Evolutionary conservation across 1,139 yeast species (phyloP).

Genomic region (Geotrichum europaeum): DNA sequence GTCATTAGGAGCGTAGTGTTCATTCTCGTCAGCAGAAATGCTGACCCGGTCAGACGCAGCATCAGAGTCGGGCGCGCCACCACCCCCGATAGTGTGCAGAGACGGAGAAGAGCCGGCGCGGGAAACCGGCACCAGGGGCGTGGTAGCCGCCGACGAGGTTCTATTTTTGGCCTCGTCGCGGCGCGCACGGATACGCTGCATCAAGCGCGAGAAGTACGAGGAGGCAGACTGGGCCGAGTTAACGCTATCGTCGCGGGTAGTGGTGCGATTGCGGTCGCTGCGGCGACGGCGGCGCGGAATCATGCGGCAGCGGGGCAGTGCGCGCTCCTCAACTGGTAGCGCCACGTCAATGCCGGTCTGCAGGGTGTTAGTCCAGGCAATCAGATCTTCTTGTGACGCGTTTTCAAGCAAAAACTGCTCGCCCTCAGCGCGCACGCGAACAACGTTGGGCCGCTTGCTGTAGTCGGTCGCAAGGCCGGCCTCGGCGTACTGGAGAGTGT

Average conservation of each 20-base stretch:
- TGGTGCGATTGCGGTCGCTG: conserved; percentile 5
- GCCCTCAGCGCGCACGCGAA: conserved; percentile 59
- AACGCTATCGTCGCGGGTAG: not conserved
- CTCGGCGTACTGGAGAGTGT: conserved; percentile 63
- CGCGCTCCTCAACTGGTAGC: conserved; percentile 39
- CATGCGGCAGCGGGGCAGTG: conserved; percentile 33
- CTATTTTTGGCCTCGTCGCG: not conserved
- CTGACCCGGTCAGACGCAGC: not conserved
- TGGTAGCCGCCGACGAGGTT: not conserved
- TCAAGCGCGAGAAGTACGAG: conserved; percentile 1
- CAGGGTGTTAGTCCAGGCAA: conserved; percentile 53
- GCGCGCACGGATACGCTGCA: not conserved
- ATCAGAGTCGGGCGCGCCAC: not conserved
- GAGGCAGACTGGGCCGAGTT: not conserved
- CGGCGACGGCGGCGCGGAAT: conserved; percentile 32
- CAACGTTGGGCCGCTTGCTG: conserved; percentile 50
- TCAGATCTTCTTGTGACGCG: conserved; percentile 45
- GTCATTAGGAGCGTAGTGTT: not conserved
- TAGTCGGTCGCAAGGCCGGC: conserved; percentile 69
- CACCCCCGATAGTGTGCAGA: not conserved
- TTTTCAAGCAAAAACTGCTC: conserved; percentile 61
- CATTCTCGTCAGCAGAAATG: not conserved
- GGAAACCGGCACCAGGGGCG: not conserved
- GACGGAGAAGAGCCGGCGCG: not conserved
- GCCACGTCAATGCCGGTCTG: conserved; percentile 40